phyloP scores from a whole-genome alignment of 352 stramenopile species.

The Globisporangium lucens region DNA sequence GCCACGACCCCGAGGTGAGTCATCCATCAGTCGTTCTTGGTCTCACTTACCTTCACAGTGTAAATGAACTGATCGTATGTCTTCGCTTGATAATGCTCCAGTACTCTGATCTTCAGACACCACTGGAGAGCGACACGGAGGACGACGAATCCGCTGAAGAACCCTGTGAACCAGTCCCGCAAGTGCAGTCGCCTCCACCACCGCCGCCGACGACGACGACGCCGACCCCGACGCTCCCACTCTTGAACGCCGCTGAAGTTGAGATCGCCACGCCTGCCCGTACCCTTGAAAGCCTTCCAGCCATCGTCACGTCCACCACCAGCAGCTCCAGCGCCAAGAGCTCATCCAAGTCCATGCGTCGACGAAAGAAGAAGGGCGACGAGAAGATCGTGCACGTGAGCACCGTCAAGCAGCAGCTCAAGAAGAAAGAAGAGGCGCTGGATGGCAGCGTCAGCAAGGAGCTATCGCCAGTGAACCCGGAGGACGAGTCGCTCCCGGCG shows the following conservation, averaged over 20 bases:
- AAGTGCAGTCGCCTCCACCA: background rate
- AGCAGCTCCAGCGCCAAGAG: slow-evolving; percentile 11
- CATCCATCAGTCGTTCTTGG: background rate
- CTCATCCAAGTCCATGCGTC: slow-evolving; percentile 20
- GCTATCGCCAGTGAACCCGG: background rate
- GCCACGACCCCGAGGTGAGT: slow-evolving; percentile 46
- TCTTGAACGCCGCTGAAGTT: slow-evolving; percentile 13
- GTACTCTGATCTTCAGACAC: slow-evolving; percentile 27
- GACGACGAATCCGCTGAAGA: slow-evolving; percentile 51
- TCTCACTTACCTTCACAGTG: background rate
- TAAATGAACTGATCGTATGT: background rate
- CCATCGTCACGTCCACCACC: background rate
- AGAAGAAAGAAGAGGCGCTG: slow-evolving; percentile 10
- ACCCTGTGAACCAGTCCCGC: background rate
- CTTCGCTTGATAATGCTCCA: slow-evolving; percentile 1
- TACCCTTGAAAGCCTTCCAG: background rate
- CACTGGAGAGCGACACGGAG: slow-evolving; percentile 55
- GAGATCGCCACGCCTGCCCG: slow-evolving; percentile 5
- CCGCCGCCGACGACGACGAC: background rate
- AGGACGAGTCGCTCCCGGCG: slow-evolving; percentile 35
- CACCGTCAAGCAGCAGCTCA: slow-evolving; percentile 10
- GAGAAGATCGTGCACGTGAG: slow-evolving; percentile 13
- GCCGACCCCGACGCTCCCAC: slow-evolving; percentile 11
- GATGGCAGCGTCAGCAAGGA: slow-evolving; percentile 10
- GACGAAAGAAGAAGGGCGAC: slow-evolving; percentile 45